Base-by-base conservation (phyloP, 345 rosid genomes). In the Sisymbrium altissimum region DNA sequence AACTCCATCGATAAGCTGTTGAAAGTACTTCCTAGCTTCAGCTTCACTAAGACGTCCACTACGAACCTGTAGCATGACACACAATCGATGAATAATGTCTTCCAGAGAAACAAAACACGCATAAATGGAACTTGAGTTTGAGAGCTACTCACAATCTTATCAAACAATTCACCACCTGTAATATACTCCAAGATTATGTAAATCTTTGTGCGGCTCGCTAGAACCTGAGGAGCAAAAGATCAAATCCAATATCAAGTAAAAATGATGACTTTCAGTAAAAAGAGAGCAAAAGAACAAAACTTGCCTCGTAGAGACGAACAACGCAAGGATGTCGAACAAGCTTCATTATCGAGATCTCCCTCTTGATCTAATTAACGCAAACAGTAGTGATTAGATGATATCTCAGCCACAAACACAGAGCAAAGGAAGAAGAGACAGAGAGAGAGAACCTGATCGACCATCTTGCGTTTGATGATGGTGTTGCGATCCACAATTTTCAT, bases 271-370 rank as follows among this genome's bases (percentile, higher is more conserved):
- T 71, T 56, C 18, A 27, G 9, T 25, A 46, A 40, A 4, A 8
- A 30, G 36, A 53, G 13, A 49, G 61, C 35, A 54, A 23, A 39
- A 29, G 36, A 1, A 56, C 32, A 68, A 13, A 3, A 9, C 86
- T 76, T 83, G 62, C 99, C 96, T 92, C 99, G 14, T 92, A 85
- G 56, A 95, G 86, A 60, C 97, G 96, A 75, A 90, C 99, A 60
- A 91, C 96, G 11, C 77, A 79, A 76, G 99, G 99, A 83, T 95
- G 99, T 39, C 99, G 85, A 66, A 95, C 99, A 74, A 95, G 95
- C 84, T 91, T 95, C 99, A 95, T 95, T 12, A 95, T 92, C 23
- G 93, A 92, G 81, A 95, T 95, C 91, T 95, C 99, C 72, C 89
- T 84, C 84, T 95, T 95, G 75, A 95, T 95, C 99, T 94, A 87